Evolutionary conservation across 75 land plant species (phyloP), one percentile per base, ranked within the genome.

Genomic region (Ceratopteris richardii): DNA sequence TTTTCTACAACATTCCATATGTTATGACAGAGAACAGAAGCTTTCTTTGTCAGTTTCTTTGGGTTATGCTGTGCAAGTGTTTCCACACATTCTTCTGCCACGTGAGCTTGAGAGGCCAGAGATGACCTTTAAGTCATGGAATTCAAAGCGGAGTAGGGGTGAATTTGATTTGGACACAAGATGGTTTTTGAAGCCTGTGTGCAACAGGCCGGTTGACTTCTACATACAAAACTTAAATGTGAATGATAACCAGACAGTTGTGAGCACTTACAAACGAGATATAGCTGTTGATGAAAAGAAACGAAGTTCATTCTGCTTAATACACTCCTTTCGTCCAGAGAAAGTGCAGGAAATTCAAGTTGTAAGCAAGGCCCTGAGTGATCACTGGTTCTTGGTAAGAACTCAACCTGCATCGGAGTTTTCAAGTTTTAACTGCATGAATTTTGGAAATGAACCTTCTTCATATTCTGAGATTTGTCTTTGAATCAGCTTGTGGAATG

Each of bases 61-160:
- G 13, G 76, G 77, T 22, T 74, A 74, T 57, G 76, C 63, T 7
- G 68, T 74, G 9, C 77, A 70, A 54, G 73, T 73, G 17, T 73
- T 73, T 56, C 74, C 73, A 12, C 31, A 70, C 5, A 61, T 74
- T 12, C 54, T 74, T 33, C 59, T 69, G 1, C 76, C 76, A 11
- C 64, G 74, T 28, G 43, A 67, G 27, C 57, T 74, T 31, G 65
- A 74, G 9, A 51, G 63, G 18, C 39, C 66, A 4, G 73, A 69
- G 36, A 46, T 48, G 1, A 70, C 74, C 2, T 74, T 74, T 53
- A 62, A 63, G 42, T 66, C 76, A 20, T 74, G 76, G 75, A 74
- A 69, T 55, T 29, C 21, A 29, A 72, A 41, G 42, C 57, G 62
- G 44, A 56, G 28, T 29, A 30, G 65, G 0, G 37, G 44, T 11